Base-by-base conservation (phyloP, 2,329 filamentous ascomycete species). In the Dryadomyces quercus-mongolicae region DNA sequence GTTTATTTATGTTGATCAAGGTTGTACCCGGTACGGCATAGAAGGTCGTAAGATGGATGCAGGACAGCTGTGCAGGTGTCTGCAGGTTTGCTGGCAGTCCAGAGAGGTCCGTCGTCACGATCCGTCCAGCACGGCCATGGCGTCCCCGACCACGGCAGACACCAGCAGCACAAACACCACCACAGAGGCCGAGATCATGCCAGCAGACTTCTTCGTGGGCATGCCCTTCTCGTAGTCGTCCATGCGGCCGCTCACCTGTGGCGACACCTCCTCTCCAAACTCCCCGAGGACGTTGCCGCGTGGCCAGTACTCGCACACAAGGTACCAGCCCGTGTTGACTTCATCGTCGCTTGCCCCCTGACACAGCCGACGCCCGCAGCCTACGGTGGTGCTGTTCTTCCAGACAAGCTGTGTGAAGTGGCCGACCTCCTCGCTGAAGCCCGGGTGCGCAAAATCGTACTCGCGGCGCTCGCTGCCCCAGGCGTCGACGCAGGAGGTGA, bases 351-450 rank as follows among this genome's bases (percentile, higher is more conserved):
- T 36, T 22, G 20, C 25, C 34, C 65, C 60, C 40, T 68, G 64
- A 51, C 74, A 79, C 46, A 73, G 57, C 58, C 59, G 68, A 55
- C 66, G 67, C 22, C 64, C 74, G 55, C 76, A 88, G 0, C 82
- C 82, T 1, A 85, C 75, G 38, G 72, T 70, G 7, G 70, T 80
- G 1, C 81, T 86, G 22, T 70, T 66, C 65, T 76, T 80, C 85
- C 85, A 88, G 6, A 88, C 84, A 7, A 88, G 66, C 70, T 88
- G 84, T 1, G 84, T 85, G 61, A 88, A 88, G 64, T 88, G 84
- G 0, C 84, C 85, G 18, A 84, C 86, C 38, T 68, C 65, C 59
- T 81, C 71, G 9, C 62, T 69, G 62, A 85, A 88, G 1, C 74
- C 75, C 0, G 75, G 76, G 1, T 74, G 63, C 2, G 63, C 59